A percentile compares a stretch with the other conserved stretches of the same genome.
Conservation (phyloP, 208 protist genomes). For the Crithidia mellificae region DNA sequence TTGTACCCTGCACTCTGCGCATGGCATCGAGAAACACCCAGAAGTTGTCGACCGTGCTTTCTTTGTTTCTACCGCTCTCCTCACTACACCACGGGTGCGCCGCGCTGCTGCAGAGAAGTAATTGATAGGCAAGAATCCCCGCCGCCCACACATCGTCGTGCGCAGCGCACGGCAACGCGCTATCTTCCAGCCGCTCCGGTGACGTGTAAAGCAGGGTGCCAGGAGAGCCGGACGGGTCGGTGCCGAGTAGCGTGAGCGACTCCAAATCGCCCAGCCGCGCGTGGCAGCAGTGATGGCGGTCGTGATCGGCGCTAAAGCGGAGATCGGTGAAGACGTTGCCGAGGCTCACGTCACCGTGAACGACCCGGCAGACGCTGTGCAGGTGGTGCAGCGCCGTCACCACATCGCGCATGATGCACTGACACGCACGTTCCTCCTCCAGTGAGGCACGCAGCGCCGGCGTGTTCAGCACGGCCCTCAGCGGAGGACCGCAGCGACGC, state of each 20-base stretch:
- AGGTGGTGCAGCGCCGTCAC: slow-evolving; percentile 51
- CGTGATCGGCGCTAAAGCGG: not conserved
- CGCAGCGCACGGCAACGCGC: not conserved
- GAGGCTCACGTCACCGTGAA: slow-evolving; percentile 67
- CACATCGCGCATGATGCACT: slow-evolving; percentile 32
- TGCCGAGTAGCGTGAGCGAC: slow-evolving; percentile 13
- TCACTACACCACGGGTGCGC: slow-evolving; percentile 29
- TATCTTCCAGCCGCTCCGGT: slow-evolving; percentile 36
- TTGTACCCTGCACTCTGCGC: not conserved
- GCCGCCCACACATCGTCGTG: slow-evolving; percentile 59
- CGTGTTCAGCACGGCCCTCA: slow-evolving; percentile 29
- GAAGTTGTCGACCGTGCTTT: slow-evolving; percentile 20
- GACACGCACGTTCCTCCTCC: slow-evolving; percentile 12
- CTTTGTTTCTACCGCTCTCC: not conserved
- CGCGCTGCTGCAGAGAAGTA: slow-evolving; percentile 31
- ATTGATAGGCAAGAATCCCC: slow-evolving; percentile 47
- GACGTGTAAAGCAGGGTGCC: slow-evolving; percentile 41
- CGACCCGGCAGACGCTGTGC: slow-evolving; percentile 35
- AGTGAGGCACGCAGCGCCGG: not conserved
- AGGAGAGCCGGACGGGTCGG: not conserved
- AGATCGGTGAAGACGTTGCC: slow-evolving; percentile 45
- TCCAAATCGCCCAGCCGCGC: slow-evolving; percentile 37
- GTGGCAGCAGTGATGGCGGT: no score
- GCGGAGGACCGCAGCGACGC: slow-evolving; percentile 34
- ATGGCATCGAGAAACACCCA: slow-evolving; percentile 20